Conservation (phyloP, 148 eudicot genomes). For the Heliamphora exappendiculata region DNA sequence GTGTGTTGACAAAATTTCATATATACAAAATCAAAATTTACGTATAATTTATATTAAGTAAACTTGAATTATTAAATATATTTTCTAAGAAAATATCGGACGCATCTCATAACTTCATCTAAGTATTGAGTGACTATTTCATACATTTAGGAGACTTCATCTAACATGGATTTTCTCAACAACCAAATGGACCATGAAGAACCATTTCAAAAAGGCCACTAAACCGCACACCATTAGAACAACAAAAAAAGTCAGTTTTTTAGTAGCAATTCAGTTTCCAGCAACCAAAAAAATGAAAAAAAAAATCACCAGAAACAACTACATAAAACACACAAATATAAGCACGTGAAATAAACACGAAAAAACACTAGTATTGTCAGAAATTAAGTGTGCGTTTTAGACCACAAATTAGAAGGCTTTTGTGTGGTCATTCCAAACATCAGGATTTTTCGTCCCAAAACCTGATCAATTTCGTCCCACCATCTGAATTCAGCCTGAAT, state of each 20-base stretch:
- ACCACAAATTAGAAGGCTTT: too few relatives aligned
- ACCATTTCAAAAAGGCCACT: neutral
- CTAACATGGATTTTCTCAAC: neutral
- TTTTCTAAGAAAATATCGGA: too few relatives aligned
- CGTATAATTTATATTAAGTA: too few relatives aligned
- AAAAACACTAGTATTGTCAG: neutral
- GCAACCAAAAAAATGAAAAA: neutral
- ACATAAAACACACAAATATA: neutral
- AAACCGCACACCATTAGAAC: neutral
- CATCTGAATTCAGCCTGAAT: slow-evolving; percentile 70
- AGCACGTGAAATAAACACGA: neutral
- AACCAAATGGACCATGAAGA: slow-evolving; percentile 8
- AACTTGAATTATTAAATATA: too few relatives aligned
- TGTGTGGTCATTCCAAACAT: too few relatives aligned
- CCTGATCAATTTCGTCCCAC: slow-evolving; percentile 92
- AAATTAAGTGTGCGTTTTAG: too few relatives aligned
- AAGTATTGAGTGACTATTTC: too few relatives aligned
- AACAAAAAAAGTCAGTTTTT: neutral
- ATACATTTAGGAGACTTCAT: too few relatives aligned
- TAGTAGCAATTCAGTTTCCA: neutral
- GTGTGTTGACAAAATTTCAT: too few relatives aligned
- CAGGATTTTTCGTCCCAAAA: slow-evolving; percentile 12
- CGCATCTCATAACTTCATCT: too few relatives aligned
- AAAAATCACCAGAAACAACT: neutral
- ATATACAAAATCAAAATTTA: too few relatives aligned